Evolutionary conservation across 2,329 filamentous ascomycete species (phyloP), one percentile per base, ranked within the genome.

Genomic region (Aspergillus novoparasiticus): DNA sequence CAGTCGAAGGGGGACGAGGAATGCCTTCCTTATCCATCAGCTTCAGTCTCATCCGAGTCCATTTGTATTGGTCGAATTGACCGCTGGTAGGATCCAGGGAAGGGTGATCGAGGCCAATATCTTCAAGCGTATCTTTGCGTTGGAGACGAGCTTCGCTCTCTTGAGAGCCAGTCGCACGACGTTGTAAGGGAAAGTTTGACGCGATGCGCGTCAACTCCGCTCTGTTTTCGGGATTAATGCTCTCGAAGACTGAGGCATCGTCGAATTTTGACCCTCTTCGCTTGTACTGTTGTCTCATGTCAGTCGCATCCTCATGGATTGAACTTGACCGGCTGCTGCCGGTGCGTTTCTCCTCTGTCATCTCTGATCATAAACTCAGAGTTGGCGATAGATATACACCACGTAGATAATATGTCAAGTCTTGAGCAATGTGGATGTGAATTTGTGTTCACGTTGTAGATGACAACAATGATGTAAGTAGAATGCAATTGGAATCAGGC

Each of bases 21-120:
- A 89, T 78, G 0, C 86, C 85, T 62, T 89, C 85, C 21, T 82
- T 82, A 41, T 86, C 81, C 41, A 89, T 74, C 36, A 84, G 68
- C 55, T 80, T 78, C 66, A 86, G 73, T 58, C 82, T 79, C 76
- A 82, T 81, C 10, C 78, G 79, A 51, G 82, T 72, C 76, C 83
- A 87, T 72, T 82, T 86, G 66, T 83, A 79, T 12, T 85, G 79
- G 62, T 86, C 81, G 68, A 87, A 86, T n/a, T 81, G 73, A 1
- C 81, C 78, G 39, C 77, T 83, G 9, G 71, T 76, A 0, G 85
- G 85, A 67, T 87, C 84, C n/a, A 87, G 75, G 0, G 79, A 76
- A 2, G 84, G 79, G 67, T 86, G 82, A 3, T 75, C 80, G 23
- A 80, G 58, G 26, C 78, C 74, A 9, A 84, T 65, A 3, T 78